Conservation (phyloP, 1,284 basidiomycete species). For the Xerocomus minutiporus region DNA sequence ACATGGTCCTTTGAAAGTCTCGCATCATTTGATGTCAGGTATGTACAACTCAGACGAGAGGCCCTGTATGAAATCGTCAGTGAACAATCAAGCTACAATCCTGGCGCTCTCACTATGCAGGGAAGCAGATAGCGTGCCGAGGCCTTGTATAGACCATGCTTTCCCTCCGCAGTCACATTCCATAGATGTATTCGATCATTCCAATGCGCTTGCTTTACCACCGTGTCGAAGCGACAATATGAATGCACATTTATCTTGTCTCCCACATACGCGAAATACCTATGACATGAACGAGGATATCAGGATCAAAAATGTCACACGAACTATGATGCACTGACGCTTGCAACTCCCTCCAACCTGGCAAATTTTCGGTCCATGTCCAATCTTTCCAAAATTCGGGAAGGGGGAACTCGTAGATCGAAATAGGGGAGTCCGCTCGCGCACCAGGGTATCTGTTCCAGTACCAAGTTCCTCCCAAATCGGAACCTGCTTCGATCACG, state of each 20-base stretch:
- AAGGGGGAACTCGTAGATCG: slow-evolving; percentile 12
- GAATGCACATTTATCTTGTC: slow-evolving; percentile 14
- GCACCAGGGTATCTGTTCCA: slow-evolving; percentile 24
- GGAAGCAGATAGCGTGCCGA: slow-evolving; percentile 9
- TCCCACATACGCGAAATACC: slow-evolving; percentile 17
- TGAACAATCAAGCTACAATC: too few species aligned
- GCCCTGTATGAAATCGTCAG: slow-evolving; percentile 7
- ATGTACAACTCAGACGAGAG: slow-evolving; percentile 8
- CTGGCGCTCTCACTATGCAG: slow-evolving; percentile 7
- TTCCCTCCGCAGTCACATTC: slow-evolving; percentile 11
- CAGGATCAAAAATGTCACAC: too few species aligned
- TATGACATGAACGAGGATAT: neutral
- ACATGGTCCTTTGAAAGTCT: slow-evolving; percentile 9
- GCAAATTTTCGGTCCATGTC: slow-evolving; percentile 22
- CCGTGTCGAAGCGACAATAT: slow-evolving; percentile 13
- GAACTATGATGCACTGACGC: neutral
- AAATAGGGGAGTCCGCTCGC: slow-evolving; percentile 12
- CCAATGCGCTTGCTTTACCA: slow-evolving; percentile 16
- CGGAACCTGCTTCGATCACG: slow-evolving; percentile 15
- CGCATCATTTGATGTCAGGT: slow-evolving; percentile 12
- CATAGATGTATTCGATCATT: slow-evolving; percentile 14
- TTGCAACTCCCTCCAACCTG: slow-evolving; percentile 13
- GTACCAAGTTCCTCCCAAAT: slow-evolving; percentile 17
- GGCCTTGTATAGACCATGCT: slow-evolving; percentile 2
- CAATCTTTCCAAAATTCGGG: slow-evolving; percentile 22